phyloP scores from a whole-genome alignment of 352 stramenopile genomes.

The Pythium scleroteichum region DNA sequence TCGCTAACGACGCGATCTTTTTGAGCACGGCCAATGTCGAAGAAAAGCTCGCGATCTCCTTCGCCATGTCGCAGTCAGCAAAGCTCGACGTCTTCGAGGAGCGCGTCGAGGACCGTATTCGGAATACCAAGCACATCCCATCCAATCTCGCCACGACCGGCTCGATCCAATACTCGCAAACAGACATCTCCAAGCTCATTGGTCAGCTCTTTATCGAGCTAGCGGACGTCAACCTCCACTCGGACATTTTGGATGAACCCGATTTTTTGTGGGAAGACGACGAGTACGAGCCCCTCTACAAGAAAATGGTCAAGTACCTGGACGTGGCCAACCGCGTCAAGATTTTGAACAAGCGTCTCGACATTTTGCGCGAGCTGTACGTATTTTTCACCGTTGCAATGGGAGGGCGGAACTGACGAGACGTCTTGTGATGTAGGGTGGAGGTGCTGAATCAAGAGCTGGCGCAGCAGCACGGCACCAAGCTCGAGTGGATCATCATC shows the following conservation, averaged over 20 bases:
- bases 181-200: slow-evolving; percentile 91
- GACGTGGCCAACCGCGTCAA: slow-evolving; percentile 90
- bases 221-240: slow-evolving; percentile 92
- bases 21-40: slow-evolving; percentile 64
- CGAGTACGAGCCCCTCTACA: slow-evolving; percentile 90
- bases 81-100: slow-evolving; percentile 93
- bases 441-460: slow-evolving; percentile 91
- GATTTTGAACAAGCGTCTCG: slow-evolving; percentile 93
- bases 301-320: slow-evolving; percentile 90
- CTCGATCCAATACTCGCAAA: slow-evolving; percentile 88
- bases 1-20: slow-evolving; percentile 82
- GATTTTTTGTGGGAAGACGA: slow-evolving; percentile 94
- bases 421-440: slow-evolving; percentile 45
- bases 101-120: slow-evolving; percentile 82
- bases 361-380: slow-evolving; percentile 91
- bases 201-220: slow-evolving; percentile 88
- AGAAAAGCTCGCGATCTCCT: slow-evolving; percentile 91
- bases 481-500: slow-evolving; percentile 95
- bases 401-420: too few species aligned
- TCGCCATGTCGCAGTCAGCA: slow-evolving; percentile 91
- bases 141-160: slow-evolving; percentile 81
- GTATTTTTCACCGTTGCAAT: slow-evolving; percentile 18
- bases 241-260: slow-evolving; percentile 92
- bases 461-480: slow-evolving; percentile 80
- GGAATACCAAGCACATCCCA: slow-evolving; percentile 85